Percentiles rank a stretch among this genome's conserved stretches.
Evolutionary conservation across 2,329 filamentous ascomycete species (phyloP).

Genomic region (Aspergillus versicolor): DNA sequence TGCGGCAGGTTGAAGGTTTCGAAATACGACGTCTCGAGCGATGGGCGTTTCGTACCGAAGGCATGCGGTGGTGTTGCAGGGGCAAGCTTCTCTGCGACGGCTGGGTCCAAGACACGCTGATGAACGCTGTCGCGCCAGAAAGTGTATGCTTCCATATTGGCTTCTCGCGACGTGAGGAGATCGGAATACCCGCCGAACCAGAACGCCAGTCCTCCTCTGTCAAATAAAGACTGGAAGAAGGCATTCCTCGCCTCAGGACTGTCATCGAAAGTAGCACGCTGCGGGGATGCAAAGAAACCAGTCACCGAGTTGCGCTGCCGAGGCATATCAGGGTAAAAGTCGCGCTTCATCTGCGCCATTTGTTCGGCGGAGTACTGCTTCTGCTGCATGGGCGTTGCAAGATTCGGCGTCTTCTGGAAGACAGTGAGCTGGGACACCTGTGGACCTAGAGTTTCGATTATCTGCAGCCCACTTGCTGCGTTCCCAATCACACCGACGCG

Average conservation of each 20-base stretch:
- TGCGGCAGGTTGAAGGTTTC: slow-evolving; percentile 1
- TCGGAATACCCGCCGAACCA: neutral
- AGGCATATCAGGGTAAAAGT: neutral
- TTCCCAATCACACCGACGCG: neutral
- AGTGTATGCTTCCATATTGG: neutral
- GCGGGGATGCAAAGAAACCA: neutral
- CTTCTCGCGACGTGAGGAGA: neutral
- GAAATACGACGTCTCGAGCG: neutral
- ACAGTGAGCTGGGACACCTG: neutral
- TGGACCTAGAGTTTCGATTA: neutral
- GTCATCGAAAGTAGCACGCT: neutral
- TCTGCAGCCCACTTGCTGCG: neutral
- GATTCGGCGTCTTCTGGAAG: neutral
- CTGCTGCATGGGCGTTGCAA: neutral
- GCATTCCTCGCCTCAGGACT: neutral
- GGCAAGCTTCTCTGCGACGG: neutral
- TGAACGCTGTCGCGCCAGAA: neutral
- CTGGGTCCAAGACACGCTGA: neutral
- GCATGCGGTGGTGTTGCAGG: neutral
- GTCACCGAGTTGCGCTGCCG: neutral
- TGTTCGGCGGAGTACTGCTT: neutral
- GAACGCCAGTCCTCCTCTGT: neutral
- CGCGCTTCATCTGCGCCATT: neutral
- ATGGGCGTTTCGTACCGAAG: neutral
- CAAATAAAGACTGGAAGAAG: neutral